A percentile compares a stretch with the other conserved stretches of the same genome.
phyloP scores from a whole-genome alignment of 306 rosid genomes.

The peach (Prunus persica) region DNA sequence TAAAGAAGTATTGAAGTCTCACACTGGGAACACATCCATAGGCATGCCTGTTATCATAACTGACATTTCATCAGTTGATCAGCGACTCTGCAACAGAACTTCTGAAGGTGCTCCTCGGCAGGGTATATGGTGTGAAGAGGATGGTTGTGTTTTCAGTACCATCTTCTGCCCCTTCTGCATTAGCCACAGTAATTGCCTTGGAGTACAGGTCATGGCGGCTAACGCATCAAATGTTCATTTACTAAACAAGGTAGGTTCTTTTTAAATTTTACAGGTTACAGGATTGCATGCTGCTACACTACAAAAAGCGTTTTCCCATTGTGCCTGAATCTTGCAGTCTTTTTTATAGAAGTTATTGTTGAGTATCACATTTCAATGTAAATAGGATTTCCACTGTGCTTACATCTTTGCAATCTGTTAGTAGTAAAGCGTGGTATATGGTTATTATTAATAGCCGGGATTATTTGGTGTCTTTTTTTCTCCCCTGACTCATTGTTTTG shows the following conservation, averaged over 20 bases:
- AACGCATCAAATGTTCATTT: conserved; percentile 67
- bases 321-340: not conserved
- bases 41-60: conserved; percentile 55
- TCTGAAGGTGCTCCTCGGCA: conserved; percentile 35
- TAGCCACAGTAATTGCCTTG: conserved; percentile 47
- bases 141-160: conserved; percentile 76
- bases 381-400: too few relatives aligned
- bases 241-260: conserved; percentile 59
- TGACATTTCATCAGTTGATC: conserved; percentile 55
- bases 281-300: not conserved
- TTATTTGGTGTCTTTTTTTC: too few relatives aligned
- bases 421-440: too few relatives aligned
- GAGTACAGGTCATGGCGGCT: conserved; percentile 79
- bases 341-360: too few relatives aligned
- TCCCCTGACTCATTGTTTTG: conserved; percentile 9
- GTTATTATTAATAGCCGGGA: too few relatives aligned
- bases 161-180: conserved; percentile 80
- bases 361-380: too few relatives aligned
- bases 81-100: conserved; percentile 38
- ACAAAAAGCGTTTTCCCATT: not conserved
- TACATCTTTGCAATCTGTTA: not conserved
- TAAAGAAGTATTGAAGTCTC: conserved; percentile 30
- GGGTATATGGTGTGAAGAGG: conserved; percentile 79
- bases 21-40: conserved; percentile 20
- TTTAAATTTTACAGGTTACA: not conserved